A percentile compares a stretch with the other conserved stretches of the same genome.
phyloP scores from a whole-genome alignment of 148 eudicot genomes.

The Polygonum maritimum region DNA sequence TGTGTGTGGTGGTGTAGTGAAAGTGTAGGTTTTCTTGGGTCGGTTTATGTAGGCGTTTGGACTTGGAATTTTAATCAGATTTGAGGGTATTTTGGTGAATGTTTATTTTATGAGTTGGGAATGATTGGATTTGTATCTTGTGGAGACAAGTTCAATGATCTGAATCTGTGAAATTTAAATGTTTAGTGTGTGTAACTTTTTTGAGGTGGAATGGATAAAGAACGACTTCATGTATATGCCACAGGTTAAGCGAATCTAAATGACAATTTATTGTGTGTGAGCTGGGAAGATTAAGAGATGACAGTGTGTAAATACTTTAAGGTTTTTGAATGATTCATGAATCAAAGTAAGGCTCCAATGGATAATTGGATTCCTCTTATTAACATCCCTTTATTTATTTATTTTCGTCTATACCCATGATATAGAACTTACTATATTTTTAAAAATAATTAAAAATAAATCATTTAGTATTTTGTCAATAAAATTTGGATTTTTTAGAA shows the following conservation, averaged over 20 bases:
- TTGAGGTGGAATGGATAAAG: too few species aligned
- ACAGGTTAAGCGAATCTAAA: not conserved
- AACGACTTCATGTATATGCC: not conserved
- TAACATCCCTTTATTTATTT: not conserved
- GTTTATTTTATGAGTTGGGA: too few species aligned
- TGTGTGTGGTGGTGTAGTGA: not conserved
- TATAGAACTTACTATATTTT: too few species aligned
- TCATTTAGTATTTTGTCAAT: too few species aligned
- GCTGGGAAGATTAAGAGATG: not conserved
- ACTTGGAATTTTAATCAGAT: not conserved
- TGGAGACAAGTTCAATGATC: too few species aligned
- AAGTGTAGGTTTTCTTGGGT: not conserved
- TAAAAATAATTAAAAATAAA: too few species aligned
- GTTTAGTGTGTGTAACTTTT: not conserved
- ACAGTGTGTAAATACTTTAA: not conserved
- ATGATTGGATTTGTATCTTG: too few species aligned
- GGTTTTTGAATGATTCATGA: not conserved
- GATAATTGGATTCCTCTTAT: too few species aligned
- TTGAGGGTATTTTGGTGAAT: too few species aligned
- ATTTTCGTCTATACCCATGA: too few species aligned
- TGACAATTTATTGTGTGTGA: not conserved
- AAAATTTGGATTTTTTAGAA: too few species aligned
- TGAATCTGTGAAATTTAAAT: not conserved
- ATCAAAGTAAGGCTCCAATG: not conserved
- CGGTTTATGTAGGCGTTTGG: not conserved